Evolutionary conservation across 441 rosid genomes (phyloP), one percentile per base, ranked within the genome.

Genomic region (Flueggea neowawraea): DNA sequence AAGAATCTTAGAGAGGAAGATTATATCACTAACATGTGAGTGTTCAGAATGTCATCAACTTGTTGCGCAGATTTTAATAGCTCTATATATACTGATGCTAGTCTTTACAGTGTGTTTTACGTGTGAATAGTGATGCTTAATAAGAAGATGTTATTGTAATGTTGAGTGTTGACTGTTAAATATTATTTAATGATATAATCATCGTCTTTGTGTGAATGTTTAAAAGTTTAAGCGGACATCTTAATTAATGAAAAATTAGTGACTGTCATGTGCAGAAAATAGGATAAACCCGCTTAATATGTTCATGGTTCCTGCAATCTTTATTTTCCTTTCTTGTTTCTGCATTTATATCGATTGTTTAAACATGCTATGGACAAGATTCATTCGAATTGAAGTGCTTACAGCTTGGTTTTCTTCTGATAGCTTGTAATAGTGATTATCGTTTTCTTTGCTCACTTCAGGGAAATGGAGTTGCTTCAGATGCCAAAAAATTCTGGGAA

Each of bases 401-500:
- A 39, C 41, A 5, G 41, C 36, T 61, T 16, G 48, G 31, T 43
- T 58, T 36, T 57, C 28, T 64, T 17, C 32, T 14, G 59, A 52
- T 64, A 61, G 53, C 53, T 36, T 61, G 58, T 44, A 45, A 62
- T 56, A 16, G 54, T 55, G 32, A 58, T 55, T 67, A 39, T 31
- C 16, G 58, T 63, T 45, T 57, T 33, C 52, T 47, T 65, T 60
- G 54, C 54, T 56, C 47, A 45, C 75, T 71, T 60, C 71, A 91
- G 99, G 71, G 99, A 95, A 79, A 74, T 79, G 95, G 98, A 95
- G 66, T 77, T 91, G 82, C 98, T 95, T 81, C 66, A 78, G 69
- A 95, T 95, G 98, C 98, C 98, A 48, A 90, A 78, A 76, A 95
- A 91, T 88, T 82, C 98, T 58, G 94, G 95, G 66, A 79, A 75